phyloP scores from a whole-genome alignment of 805 yeast genomes.

The Blastobotrys chiropterorum region DNA sequence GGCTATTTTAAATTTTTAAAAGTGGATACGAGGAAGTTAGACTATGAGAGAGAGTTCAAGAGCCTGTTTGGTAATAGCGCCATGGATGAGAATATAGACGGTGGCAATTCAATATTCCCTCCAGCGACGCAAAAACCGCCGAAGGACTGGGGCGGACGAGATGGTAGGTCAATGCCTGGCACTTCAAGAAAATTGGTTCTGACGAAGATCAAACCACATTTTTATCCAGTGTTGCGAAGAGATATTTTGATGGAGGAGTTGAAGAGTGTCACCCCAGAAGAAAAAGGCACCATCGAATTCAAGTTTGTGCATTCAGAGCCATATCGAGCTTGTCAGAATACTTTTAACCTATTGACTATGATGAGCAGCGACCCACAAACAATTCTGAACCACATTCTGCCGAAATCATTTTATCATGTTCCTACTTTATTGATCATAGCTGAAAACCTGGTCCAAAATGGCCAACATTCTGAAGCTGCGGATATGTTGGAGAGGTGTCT shows the following conservation, averaged over 20 bases:
- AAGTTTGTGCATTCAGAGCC: constrained; percentile 39
- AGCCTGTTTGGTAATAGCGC: constrained; percentile 56
- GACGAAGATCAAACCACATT: constrained; percentile 71
- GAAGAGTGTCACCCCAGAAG: constrained; percentile 12
- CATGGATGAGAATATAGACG: constrained; percentile 23
- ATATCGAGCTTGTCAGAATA: constrained; percentile 31
- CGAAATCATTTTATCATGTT: constrained; percentile 59
- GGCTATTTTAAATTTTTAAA: constrained; percentile 33
- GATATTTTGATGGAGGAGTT: constrained; percentile 49
- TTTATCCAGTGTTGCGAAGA: constrained; percentile 64
- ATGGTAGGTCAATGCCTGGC: constrained; percentile 68
- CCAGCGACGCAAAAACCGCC: constrained; percentile 43
- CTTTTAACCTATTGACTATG: constrained; percentile 58
- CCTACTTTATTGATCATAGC: constrained; percentile 78
- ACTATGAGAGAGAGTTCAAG: constrained; percentile 70
- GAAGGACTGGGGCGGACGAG: constrained; percentile 82
- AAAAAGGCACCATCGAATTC: constrained; percentile 41
- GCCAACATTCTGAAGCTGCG: constrained; percentile 61
- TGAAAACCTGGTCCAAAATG: constrained; percentile 65
- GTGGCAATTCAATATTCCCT: constrained; percentile 18
- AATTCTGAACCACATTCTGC: constrained; percentile 49
- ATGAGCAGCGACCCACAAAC: constrained; percentile 66
- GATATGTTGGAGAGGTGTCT: constrained; percentile 72
- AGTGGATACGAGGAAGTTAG: constrained; percentile 48
- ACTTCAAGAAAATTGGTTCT: constrained; percentile 58